These are phyloP conservation scores for Tephrocybe sp. DNA, from an alignment of 768 basidiomycete genomes.

Conservation along the genomic window DNA sequence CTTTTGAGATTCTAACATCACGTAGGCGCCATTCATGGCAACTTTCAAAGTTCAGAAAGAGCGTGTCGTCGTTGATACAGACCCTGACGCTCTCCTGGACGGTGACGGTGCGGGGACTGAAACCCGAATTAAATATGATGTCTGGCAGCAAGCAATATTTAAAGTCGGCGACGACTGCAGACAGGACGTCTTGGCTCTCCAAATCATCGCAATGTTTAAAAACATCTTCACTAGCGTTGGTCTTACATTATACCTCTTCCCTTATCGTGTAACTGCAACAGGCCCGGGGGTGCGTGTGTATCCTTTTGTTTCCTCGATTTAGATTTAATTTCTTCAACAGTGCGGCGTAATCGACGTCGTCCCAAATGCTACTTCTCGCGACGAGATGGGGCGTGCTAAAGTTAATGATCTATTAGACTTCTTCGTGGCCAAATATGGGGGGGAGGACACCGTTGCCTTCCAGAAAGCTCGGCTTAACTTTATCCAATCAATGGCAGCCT, in stretches of 20 bases:
- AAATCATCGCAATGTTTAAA: constrained; percentile 99
- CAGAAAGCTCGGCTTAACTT: constrained; percentile 93
- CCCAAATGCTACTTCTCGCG: constrained; percentile 94
- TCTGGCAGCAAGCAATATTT: constrained; percentile 99
- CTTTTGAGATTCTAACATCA: background rate
- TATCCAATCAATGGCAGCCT: constrained; percentile 98
- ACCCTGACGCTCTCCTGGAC: constrained; percentile 74
- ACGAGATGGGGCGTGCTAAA: constrained; percentile 99
- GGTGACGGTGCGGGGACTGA: constrained; percentile 56
- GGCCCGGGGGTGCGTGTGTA: constrained; percentile 78
- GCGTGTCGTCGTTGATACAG: constrained; percentile 56
- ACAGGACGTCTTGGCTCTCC: constrained; percentile 96
- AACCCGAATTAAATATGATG: constrained; percentile 68
- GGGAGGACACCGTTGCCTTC: constrained; percentile 84
- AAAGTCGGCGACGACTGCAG: constrained; percentile 99
- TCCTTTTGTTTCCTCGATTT: background rate
- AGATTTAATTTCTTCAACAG: constrained; percentile 35
- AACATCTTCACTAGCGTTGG: constrained; percentile 92
- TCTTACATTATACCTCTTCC: constrained; percentile 86
- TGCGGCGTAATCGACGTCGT: constrained; percentile 99
- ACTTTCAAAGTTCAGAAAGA: constrained; percentile 98
- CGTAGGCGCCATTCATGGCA: constrained; percentile 99
- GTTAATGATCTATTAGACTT: constrained; percentile 95
- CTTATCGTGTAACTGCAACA: constrained; percentile 96
- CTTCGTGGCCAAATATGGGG: constrained; percentile 91